These are phyloP conservation scores for Amylostereum chailletii DNA, from an alignment of 1,284 basidiomycete genomes.

Conservation along the genomic window DNA sequence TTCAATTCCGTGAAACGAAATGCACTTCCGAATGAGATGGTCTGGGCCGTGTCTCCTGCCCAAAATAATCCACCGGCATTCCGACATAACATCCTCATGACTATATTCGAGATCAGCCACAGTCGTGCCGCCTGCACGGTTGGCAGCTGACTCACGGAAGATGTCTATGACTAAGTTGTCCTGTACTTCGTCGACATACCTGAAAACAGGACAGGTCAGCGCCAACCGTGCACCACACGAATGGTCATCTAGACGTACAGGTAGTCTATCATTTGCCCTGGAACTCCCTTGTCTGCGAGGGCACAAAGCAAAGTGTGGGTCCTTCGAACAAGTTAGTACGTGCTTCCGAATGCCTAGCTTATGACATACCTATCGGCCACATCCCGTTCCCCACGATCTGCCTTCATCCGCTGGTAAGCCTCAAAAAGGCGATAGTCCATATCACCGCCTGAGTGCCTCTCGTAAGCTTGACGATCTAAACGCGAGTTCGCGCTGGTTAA, in stretches of 20 bases:
- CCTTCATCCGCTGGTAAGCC: slow-evolving; percentile 37
- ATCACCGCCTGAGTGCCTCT: slow-evolving; percentile 28
- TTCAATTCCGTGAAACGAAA: slow-evolving; percentile 58
- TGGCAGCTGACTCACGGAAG: slow-evolving; percentile 26
- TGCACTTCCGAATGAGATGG: slow-evolving; percentile 55
- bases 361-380: slow-evolving; percentile 41
- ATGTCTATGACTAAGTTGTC: slow-evolving; percentile 57
- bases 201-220: not conserved
- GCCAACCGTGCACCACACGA: not conserved
- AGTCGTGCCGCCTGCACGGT: no score
- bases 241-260: slow-evolving; percentile 24
- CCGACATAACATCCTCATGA: slow-evolving; percentile 36
- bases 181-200: slow-evolving; percentile 56
- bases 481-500: slow-evolving; percentile 21
- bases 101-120: no score
- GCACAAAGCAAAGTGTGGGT: slow-evolving; percentile 35
- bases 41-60: slow-evolving; percentile 65
- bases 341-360: not conserved
- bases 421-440: slow-evolving; percentile 43
- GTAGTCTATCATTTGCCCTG: slow-evolving; percentile 35
- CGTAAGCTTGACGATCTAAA: slow-evolving; percentile 35
- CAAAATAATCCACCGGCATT: slow-evolving; percentile 56
- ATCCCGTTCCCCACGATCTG: slow-evolving; percentile 39
- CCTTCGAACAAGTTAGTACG: slow-evolving; percentile 13
- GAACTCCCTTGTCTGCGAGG: slow-evolving; percentile 17